Percentiles rank a stretch among this genome's conserved stretches.
Evolutionary conservation across 129 eudicot genomes (phyloP).

Genomic region (Helianthus tuberosus): DNA sequence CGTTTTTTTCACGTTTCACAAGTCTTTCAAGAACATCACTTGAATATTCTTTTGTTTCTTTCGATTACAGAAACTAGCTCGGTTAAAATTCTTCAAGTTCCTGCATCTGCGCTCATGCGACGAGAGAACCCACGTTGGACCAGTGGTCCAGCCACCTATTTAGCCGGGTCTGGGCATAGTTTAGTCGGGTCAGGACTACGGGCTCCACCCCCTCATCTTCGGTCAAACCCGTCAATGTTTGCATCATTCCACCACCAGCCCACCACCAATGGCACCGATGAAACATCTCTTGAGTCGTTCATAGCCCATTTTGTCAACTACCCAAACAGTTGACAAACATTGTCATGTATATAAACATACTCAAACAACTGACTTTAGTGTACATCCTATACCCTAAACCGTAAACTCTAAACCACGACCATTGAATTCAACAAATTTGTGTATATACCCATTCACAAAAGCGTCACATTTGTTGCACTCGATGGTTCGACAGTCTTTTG

Average conservation of each 20-base stretch:
- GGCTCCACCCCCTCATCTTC: conserved; percentile 62
- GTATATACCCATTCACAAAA: too few relatives aligned
- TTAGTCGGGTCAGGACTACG: conserved; percentile 16
- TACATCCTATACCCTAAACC: too few relatives aligned
- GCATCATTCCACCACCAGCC: conserved; percentile 13
- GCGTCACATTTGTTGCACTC: too few relatives aligned
- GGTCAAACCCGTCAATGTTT: conserved; percentile 23
- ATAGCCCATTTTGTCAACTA: conserved; percentile 3
- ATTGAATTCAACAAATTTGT: too few relatives aligned
- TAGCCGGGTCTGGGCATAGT: background rate
- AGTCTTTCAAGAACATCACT: background rate
- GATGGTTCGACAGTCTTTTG: too few relatives aligned
- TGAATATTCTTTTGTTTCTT: conserved; percentile 15
- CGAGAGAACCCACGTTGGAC: background rate
- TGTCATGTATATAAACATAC: background rate
- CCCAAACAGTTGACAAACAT: conserved; percentile 16
- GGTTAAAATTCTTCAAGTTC: background rate
- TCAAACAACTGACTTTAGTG: background rate
- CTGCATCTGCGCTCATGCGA: conserved; percentile 13
- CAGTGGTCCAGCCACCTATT: too few relatives aligned
- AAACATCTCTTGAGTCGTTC: conserved; percentile 1
- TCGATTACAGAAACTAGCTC: conserved; percentile 27
- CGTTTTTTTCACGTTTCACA: too few relatives aligned
- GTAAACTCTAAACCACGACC: too few relatives aligned
- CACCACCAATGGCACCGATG: background rate